A percentile compares a stretch with the other conserved stretches of the same genome.
phyloP scores from a whole-genome alignment of 495 filamentous ascomycete species.

The Penicillium antarcticum region DNA sequence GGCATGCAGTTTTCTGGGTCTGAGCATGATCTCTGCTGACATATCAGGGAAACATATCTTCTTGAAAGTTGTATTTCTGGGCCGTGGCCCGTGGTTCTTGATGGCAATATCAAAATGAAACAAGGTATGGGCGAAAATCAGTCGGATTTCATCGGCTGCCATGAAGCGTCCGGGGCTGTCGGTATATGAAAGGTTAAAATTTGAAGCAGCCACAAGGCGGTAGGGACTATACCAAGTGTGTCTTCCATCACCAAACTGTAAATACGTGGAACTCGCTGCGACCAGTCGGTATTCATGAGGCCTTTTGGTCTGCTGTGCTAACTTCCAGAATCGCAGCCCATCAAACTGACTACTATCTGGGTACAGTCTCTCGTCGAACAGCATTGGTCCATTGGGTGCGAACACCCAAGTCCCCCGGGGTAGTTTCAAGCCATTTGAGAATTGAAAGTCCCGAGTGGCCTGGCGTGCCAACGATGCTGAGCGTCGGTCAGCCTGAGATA shows the following conservation, averaged over 20 bases:
- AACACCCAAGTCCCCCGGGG: background rate
- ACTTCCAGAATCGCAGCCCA: background rate
- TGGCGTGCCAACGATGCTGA: background rate
- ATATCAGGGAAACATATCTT: background rate
- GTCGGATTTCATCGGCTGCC: slow-evolving; percentile 1
- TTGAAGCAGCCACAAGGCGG: background rate
- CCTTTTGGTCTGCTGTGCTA: background rate
- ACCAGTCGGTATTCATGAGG: background rate
- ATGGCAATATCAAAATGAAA: slow-evolving; percentile 3
- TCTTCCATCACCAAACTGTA: slow-evolving; percentile 1
- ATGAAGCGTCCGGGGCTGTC: slow-evolving; percentile 1
- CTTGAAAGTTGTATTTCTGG: background rate
- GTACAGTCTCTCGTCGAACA: background rate
- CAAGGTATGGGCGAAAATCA: background rate
- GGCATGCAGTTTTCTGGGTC: background rate
- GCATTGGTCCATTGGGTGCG: slow-evolving; percentile 1
- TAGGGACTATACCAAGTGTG: background rate
- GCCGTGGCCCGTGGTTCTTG: background rate
- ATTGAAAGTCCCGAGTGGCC: background rate
- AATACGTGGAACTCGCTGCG: background rate
- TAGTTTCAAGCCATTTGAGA: background rate
- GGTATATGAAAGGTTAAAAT: background rate
- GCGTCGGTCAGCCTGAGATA: background rate
- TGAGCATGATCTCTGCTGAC: background rate
- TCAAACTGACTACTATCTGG: slow-evolving; percentile 1